A percentile compares a stretch with the other conserved stretches of the same genome.
Evolutionary conservation across 441 rosid species (phyloP).

Genomic region (Croton laevigatus): DNA sequence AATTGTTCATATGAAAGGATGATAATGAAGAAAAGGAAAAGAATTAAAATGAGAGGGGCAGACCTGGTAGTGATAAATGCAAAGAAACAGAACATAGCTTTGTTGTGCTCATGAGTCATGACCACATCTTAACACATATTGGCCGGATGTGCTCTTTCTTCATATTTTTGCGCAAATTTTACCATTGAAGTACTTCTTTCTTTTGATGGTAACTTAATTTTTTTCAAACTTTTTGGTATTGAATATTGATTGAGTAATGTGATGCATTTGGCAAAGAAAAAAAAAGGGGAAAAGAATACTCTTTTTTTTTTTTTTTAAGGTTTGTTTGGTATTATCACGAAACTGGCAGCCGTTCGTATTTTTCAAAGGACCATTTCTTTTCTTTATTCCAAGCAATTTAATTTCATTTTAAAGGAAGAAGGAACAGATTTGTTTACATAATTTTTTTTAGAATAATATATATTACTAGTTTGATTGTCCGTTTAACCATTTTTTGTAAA

Average conservation of each 20-base stretch:
- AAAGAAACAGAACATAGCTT: conserved; percentile 14
- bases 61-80: conserved; percentile 15
- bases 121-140: conserved; percentile 12
- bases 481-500: too few relatives aligned
- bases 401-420: too few relatives aligned
- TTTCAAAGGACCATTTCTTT: conserved; percentile 6
- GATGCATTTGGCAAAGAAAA: too few relatives aligned
- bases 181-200: not conserved
- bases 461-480: too few relatives aligned
- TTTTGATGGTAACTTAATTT: conserved; percentile 12
- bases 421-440: too few relatives aligned
- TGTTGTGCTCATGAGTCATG: conserved; percentile 16
- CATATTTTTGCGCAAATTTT: not conserved
- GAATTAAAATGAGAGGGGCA: not conserved
- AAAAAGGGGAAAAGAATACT: too few relatives aligned
- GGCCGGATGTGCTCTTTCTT: not conserved
- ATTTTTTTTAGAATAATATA: too few relatives aligned
- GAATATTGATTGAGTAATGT: not conserved
- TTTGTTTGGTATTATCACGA: conserved; percentile 11
- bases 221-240: not conserved
- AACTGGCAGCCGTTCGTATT: not conserved
- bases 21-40: not conserved
- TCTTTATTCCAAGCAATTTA: not conserved
- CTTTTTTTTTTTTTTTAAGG: not conserved
- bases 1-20: not conserved